Conservation (phyloP, 495 filamentous ascomycete species). For the Aspergillus mulundensis region DNA sequence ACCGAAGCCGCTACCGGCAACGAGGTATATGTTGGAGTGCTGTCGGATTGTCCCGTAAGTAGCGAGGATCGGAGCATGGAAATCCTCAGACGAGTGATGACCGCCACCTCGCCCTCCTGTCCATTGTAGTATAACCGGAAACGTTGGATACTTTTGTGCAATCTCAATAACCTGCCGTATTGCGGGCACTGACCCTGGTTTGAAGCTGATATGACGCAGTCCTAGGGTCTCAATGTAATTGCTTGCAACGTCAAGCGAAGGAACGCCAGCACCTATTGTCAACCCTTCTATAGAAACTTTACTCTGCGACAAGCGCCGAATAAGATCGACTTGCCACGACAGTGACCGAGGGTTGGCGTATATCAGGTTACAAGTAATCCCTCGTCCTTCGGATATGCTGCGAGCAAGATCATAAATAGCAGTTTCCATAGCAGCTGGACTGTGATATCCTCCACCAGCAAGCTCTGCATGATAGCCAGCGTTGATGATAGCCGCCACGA, state of each 20-base stretch:
- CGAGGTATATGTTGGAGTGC: slow-evolving; percentile 42
- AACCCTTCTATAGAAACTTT: slow-evolving; percentile 35
- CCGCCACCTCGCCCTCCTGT: slow-evolving; percentile 50
- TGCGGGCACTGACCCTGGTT: slow-evolving; percentile 42
- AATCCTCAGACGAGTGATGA: slow-evolving; percentile 51
- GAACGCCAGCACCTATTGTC: slow-evolving; percentile 48
- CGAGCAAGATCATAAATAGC: slow-evolving; percentile 28
- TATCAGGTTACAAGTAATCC: slow-evolving; percentile 38
- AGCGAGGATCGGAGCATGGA: slow-evolving; percentile 43
- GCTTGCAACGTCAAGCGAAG: slow-evolving; percentile 45
- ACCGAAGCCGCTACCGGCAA: slow-evolving; percentile 49
- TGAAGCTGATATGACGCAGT: slow-evolving; percentile 47
- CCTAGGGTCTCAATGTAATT: slow-evolving; percentile 46
- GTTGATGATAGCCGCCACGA: slow-evolving; percentile 35
- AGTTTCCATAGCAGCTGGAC: slow-evolving; percentile 19
- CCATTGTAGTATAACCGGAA: slow-evolving; percentile 49
- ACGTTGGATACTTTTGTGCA: slow-evolving; percentile 41
- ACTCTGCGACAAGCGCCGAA: slow-evolving; percentile 22
- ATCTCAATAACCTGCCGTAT: slow-evolving; percentile 47
- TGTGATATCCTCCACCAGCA: slow-evolving; percentile 34
- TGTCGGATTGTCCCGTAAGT: slow-evolving; percentile 44
- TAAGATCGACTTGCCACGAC: slow-evolving; percentile 32
- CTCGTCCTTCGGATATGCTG: slow-evolving; percentile 27
- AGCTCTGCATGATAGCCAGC: slow-evolving; percentile 41
- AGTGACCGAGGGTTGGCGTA: slow-evolving; percentile 36